Conservation (phyloP, 2,329 filamentous ascomycete species). For the Teratosphaeria nubilosa region DNA sequence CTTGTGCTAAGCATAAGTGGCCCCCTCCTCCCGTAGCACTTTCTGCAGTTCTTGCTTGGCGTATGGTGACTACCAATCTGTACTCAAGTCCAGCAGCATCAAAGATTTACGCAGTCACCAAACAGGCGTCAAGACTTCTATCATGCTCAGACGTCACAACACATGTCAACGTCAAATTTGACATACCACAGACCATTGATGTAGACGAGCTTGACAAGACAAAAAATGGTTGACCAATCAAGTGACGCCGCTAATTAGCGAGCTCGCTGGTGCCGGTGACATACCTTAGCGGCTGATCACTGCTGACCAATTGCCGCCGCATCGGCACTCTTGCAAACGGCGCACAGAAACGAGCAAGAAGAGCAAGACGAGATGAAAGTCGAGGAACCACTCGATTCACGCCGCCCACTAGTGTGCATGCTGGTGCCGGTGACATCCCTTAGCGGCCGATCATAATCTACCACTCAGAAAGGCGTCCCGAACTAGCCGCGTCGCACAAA, state of each 20-base stretch:
- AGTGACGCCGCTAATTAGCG: background rate
- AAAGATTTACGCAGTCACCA: no score
- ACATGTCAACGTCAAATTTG: no score
- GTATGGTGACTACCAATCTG: no score
- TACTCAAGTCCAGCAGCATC: no score
- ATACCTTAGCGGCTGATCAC: background rate
- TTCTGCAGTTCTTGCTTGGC: no score
- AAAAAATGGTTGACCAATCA: background rate
- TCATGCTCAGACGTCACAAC: no score
- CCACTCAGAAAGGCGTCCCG: background rate
- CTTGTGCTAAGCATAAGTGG: no score
- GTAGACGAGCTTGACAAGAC: background rate
- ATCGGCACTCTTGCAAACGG: background rate
- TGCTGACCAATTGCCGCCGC: background rate
- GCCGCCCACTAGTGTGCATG: background rate
- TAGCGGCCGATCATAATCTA: background rate
- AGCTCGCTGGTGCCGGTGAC: background rate
- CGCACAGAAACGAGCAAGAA: background rate
- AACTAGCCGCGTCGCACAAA: background rate
- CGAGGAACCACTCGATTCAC: background rate
- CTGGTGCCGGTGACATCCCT: background rate
- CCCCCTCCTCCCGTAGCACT: no score
- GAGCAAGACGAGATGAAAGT: background rate
- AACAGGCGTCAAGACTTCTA: no score
- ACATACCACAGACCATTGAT: no score